Conservation (phyloP, 2,329 filamentous ascomycete species). For the Verticillium albo-atrum region DNA sequence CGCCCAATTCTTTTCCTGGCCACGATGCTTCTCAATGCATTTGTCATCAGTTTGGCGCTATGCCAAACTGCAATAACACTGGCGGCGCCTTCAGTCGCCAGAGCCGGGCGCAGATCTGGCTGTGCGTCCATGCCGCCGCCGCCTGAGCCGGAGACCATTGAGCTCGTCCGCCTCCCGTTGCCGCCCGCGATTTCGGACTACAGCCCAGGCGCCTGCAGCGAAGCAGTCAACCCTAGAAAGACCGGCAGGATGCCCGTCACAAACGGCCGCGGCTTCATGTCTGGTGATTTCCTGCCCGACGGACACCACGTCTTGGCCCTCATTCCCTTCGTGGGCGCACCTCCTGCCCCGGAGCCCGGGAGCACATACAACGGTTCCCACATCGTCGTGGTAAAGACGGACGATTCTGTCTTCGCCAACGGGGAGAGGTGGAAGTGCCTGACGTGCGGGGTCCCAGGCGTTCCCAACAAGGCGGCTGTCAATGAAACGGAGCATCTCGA, state of each 20-base stretch:
- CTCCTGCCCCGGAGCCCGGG: conserved; percentile 27
- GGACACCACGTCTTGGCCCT: conserved; percentile 34
- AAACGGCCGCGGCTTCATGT: not conserved
- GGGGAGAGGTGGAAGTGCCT: conserved; percentile 44
- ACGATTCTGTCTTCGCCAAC: conserved; percentile 33
- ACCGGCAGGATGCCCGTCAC: conserved; percentile 13
- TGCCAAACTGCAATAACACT: too few relatives aligned
- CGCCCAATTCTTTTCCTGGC: too few relatives aligned
- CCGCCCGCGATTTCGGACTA: conserved; percentile 26
- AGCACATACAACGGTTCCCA: conserved; percentile 37
- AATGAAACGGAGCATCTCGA: conserved; percentile 21
- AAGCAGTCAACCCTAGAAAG: conserved; percentile 22
- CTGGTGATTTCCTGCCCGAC: conserved; percentile 33
- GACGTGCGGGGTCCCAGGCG: conserved; percentile 33
- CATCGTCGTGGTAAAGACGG: conserved; percentile 35
- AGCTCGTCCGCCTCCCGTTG: conserved; percentile 28
- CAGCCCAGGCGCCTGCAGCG: conserved; percentile 24
- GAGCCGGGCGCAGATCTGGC: too few relatives aligned
- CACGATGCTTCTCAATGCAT: too few relatives aligned
- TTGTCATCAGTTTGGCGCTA: too few relatives aligned
- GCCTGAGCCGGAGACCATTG: conserved; percentile 26
- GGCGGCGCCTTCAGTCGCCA: too few relatives aligned
- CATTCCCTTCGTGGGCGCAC: conserved; percentile 36
- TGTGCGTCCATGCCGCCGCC: conserved; percentile 12
- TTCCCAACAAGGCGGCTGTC: too few relatives aligned